These are phyloP conservation scores for Saraca asoca DNA, from an alignment of 331 rosid species.

Conservation along the genomic window DNA sequence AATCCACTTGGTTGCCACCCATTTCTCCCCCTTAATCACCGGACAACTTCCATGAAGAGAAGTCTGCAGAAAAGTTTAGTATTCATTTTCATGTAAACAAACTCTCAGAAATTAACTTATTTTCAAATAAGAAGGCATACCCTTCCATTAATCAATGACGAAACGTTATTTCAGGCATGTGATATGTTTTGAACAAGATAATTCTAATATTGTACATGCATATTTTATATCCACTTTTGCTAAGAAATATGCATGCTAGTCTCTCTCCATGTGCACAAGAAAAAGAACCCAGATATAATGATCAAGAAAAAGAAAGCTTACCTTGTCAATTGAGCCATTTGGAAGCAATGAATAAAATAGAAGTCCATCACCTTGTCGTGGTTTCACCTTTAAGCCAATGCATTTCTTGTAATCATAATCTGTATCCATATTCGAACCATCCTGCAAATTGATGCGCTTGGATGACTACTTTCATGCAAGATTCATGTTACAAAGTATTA, in stretches of 20 bases:
- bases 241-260: neutral
- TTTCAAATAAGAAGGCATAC: neutral
- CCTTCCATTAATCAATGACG: neutral
- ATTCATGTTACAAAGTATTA: constrained; percentile 11
- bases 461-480: constrained; percentile 17
- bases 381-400: constrained; percentile 53
- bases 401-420: constrained; percentile 41
- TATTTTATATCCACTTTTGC: neutral
- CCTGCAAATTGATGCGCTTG: constrained; percentile 29
- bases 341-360: constrained; percentile 47
- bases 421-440: constrained; percentile 35
- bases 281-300: constrained; percentile 2
- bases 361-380: constrained; percentile 50
- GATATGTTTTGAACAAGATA: neutral
- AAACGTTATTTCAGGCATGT: neutral
- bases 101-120: neutral
- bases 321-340: constrained; percentile 49
- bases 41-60: constrained; percentile 45
- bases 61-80: constrained; percentile 20
- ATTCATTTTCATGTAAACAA: too few species aligned
- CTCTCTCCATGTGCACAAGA: neutral
- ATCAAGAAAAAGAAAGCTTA: constrained; percentile 25
- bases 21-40: constrained; percentile 38
- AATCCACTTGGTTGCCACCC: constrained; percentile 42
- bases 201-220: neutral